Evolutionary conservation across 2,329 filamentous ascomycete species (phyloP).

Genomic region (Aspergillus ochraceoroseus): DNA sequence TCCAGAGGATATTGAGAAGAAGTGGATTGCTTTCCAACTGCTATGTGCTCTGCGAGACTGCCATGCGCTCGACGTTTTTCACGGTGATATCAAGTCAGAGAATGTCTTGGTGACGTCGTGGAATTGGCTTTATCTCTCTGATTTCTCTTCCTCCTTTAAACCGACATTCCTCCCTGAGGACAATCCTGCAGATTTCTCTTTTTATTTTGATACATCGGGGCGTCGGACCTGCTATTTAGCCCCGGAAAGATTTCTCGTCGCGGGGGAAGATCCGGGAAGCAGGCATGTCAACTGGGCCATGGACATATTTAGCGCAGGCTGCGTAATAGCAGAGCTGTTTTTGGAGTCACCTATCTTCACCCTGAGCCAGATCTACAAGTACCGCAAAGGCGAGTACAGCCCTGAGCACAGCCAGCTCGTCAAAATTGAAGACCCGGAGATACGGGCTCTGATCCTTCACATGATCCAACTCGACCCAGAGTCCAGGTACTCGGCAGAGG

Average conservation of each 20-base stretch:
- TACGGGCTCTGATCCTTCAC: constrained; percentile 83
- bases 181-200: constrained; percentile 94
- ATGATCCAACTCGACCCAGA: constrained; percentile 96
- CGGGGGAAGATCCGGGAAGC: constrained; percentile 61
- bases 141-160: constrained; percentile 95
- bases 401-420: constrained; percentile 73
- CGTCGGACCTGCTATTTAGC: constrained; percentile 91
- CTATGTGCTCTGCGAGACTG: constrained; percentile 89
- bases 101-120: constrained; percentile 96
- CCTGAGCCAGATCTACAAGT: constrained; percentile 93
- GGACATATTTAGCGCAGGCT: constrained; percentile 96
- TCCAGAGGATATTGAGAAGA: constrained; percentile 95
- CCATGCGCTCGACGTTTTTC: constrained; percentile 81
- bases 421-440: constrained; percentile 80
- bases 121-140: constrained; percentile 98
- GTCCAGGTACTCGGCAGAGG: constrained; percentile 84
- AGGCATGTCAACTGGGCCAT: constrained; percentile 79
- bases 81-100: constrained; percentile 98
- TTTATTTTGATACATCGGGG: constrained; percentile 92
- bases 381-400: constrained; percentile 87
- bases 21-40: constrained; percentile 95
- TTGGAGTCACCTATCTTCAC: constrained; percentile 95
- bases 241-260: constrained; percentile 79
- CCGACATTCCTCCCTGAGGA: constrained; percentile 90
- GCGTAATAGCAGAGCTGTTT: constrained; percentile 94